These are phyloP conservation scores for Papiliotrema nemorosa DNA, from an alignment of 1,284 basidiomycete genomes.

Conservation along the genomic window DNA sequence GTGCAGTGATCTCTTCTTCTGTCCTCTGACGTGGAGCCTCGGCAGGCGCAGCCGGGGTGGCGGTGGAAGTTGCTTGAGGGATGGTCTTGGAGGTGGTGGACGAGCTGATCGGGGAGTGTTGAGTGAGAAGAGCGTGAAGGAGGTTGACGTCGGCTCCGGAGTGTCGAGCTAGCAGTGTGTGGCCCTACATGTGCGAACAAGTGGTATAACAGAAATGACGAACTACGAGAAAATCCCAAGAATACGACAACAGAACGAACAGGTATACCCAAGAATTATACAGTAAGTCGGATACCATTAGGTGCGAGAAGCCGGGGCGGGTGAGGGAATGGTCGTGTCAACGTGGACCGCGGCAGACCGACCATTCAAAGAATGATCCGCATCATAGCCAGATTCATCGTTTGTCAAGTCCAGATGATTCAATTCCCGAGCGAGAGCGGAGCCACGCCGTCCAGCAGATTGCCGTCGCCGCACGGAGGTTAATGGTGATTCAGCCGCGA, in stretches of 20 bases:
- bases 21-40: slow-evolving; percentile 27
- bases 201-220: neutral
- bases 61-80: slow-evolving; percentile 30
- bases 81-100: slow-evolving; percentile 39
- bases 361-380: neutral
- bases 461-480: slow-evolving; percentile 13
- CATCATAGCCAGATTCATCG: slow-evolving; percentile 3
- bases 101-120: slow-evolving; percentile 54
- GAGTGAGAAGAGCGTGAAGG: slow-evolving; percentile 63
- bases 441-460: slow-evolving; percentile 10
- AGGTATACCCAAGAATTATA: neutral
- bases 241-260: neutral
- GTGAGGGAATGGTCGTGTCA: too few species aligned
- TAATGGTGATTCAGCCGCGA: slow-evolving; percentile 7
- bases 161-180: slow-evolving; percentile 77
- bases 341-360: neutral
- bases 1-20: slow-evolving; percentile 49
- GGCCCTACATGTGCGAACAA: slow-evolving; percentile 60
- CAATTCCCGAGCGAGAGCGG: slow-evolving; percentile 17
- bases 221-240: neutral
- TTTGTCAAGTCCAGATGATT: slow-evolving; percentile 7
- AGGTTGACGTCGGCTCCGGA: slow-evolving; percentile 74
- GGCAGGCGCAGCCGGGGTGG: slow-evolving; percentile 19
- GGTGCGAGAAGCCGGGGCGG: neutral
- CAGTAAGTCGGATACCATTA: neutral